Evolutionary conservation across 495 filamentous ascomycete genomes (phyloP).

Genomic region (Penicillium bovifimosum): DNA sequence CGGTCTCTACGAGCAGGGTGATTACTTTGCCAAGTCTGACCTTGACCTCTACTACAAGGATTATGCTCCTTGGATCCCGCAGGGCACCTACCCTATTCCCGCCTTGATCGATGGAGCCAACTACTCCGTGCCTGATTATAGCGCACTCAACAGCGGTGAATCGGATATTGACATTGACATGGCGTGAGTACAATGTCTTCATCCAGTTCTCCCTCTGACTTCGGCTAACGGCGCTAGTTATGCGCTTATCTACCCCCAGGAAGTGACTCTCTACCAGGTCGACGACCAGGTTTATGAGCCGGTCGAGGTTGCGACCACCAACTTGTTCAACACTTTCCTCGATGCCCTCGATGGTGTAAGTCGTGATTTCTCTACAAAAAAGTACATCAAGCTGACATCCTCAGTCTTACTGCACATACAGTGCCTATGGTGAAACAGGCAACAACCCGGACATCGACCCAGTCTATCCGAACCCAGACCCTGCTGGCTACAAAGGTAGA

Average conservation of each 20-base stretch:
- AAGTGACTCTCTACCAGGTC: slow-evolving; percentile 50
- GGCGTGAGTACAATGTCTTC: slow-evolving; percentile 18
- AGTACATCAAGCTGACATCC: neutral
- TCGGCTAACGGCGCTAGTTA: slow-evolving; percentile 17
- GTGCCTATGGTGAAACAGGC: slow-evolving; percentile 43
- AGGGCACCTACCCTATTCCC: slow-evolving; percentile 38
- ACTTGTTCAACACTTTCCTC: slow-evolving; percentile 46
- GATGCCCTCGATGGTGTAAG: slow-evolving; percentile 51
- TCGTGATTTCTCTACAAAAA: neutral
- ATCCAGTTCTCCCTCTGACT: neutral
- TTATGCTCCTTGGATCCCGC: slow-evolving; percentile 37
- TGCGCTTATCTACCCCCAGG: slow-evolving; percentile 49
- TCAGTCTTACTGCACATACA: slow-evolving; percentile 27
- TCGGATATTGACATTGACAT: slow-evolving; percentile 46
- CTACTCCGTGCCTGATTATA: slow-evolving; percentile 24
- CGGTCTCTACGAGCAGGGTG: slow-evolving; percentile 48
- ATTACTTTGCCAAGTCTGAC: slow-evolving; percentile 49
- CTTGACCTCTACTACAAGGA: slow-evolving; percentile 52
- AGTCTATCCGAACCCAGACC: slow-evolving; percentile 49
- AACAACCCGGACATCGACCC: slow-evolving; percentile 41
- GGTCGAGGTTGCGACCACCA: slow-evolving; percentile 32
- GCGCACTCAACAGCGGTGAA: slow-evolving; percentile 32
- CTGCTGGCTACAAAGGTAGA: slow-evolving; percentile 49
- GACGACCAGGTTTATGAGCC: slow-evolving; percentile 46
- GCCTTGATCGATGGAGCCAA: slow-evolving; percentile 41